These are phyloP conservation scores for Phyllosticta citribraziliensis DNA, from an alignment of 2,329 filamentous ascomycete species.

Conservation along the genomic window DNA sequence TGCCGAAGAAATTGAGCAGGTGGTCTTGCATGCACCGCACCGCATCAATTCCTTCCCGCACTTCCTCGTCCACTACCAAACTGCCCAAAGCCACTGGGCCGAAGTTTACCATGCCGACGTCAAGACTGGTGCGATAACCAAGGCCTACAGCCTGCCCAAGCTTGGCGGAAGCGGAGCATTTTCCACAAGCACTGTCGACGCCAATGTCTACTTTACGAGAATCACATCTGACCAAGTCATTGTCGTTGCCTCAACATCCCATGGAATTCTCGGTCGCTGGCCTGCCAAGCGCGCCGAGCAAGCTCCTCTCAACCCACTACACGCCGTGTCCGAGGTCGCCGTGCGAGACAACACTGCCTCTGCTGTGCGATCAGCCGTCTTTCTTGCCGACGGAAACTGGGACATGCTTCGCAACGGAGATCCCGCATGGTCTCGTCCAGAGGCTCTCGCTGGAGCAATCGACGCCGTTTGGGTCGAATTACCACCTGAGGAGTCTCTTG, in stretches of 20 bases:
- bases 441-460: constrained; percentile 70
- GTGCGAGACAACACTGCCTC: constrained; percentile 57
- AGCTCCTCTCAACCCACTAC: constrained; percentile 35
- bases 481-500: constrained; percentile 62
- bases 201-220: constrained; percentile 83
- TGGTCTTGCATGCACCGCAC: constrained; percentile 63
- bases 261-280: constrained; percentile 70
- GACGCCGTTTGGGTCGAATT: constrained; percentile 74
- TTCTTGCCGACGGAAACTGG: constrained; percentile 63
- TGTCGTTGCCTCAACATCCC: constrained; percentile 66
- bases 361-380: constrained; percentile 67
- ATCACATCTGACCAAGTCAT: constrained; percentile 64
- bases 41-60: constrained; percentile 63
- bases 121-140: constrained; percentile 57
- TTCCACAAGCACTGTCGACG: constrained; percentile 64
- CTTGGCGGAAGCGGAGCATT: constrained; percentile 63
- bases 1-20: constrained; percentile 35
- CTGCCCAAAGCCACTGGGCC: constrained; percentile 61
- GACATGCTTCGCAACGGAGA: constrained; percentile 74
- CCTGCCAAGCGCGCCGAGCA: constrained; percentile 36
- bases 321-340: constrained; percentile 74
- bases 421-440: constrained; percentile 67
- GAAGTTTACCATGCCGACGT: constrained; percentile 78
- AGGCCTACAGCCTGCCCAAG: constrained; percentile 70
- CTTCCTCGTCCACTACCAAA: constrained; percentile 76